These are phyloP conservation scores for Magnaporthiopsis poae DNA, from an alignment of 2,329 filamentous ascomycete genomes.

Conservation along the genomic window DNA sequence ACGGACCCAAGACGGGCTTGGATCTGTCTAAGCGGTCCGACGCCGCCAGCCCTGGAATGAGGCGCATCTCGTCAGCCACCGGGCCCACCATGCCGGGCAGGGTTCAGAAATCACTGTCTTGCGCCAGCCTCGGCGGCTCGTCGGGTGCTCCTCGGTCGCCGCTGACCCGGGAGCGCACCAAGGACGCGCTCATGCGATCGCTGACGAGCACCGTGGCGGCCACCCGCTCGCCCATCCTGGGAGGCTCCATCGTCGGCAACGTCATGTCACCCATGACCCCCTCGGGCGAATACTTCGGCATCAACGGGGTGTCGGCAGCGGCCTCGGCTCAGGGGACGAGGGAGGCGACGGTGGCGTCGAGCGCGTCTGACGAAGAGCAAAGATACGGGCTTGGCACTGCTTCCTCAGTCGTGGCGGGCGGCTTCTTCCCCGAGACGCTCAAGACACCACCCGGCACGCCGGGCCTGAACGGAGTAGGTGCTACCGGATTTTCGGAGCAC, in stretches of 20 bases:
- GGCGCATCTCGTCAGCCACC: constrained; percentile 43
- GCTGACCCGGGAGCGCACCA: constrained; percentile 33
- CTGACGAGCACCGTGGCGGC: constrained; percentile 24
- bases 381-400: constrained; percentile 16
- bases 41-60: constrained; percentile 35
- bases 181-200: constrained; percentile 30
- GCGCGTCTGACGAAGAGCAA: constrained; percentile 29
- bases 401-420: constrained; percentile 5
- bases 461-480: constrained; percentile 22
- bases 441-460: constrained; percentile 47
- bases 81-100: constrained; percentile 32
- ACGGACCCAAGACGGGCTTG: constrained; percentile 35
- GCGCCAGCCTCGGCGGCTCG: constrained; percentile 10
- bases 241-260: constrained; percentile 22
- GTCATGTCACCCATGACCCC: constrained; percentile 29
- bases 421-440: constrained; percentile 27
- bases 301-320: constrained; percentile 4
- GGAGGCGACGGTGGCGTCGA: constrained; percentile 30
- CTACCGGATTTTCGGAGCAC: constrained; percentile 5
- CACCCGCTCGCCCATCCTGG: constrained; percentile 31
- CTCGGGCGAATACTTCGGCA: constrained; percentile 6
- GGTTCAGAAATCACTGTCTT: constrained; percentile 28
- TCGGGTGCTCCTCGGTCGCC: constrained; percentile 31
- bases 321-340: constrained; percentile 25
- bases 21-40: constrained; percentile 38